Percentiles rank a stretch among this genome's conserved stretches.
These are phyloP conservation scores for Solanum hybrid DNA, from an alignment of 305 asterid species.

Conservation along the genomic window DNA sequence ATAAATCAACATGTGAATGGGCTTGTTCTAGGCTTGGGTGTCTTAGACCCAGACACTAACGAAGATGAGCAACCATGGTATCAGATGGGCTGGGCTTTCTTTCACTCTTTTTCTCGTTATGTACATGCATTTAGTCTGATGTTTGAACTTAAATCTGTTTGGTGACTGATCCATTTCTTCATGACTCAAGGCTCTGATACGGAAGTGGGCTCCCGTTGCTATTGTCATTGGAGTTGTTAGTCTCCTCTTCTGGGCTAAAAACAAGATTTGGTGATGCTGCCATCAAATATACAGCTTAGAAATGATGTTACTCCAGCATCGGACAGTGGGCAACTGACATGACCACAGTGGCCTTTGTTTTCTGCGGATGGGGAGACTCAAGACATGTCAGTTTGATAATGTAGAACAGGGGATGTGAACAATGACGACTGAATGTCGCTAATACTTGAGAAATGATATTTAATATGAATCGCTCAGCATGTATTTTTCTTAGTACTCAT, in stretches of 20 bases:
- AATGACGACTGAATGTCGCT: not conserved
- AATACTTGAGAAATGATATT: not conserved
- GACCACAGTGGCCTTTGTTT: not conserved
- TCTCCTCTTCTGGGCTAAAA: conserved; percentile 67
- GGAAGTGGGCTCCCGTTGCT: conserved; percentile 94
- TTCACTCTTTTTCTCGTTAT: not conserved
- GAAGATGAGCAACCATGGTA: not conserved
- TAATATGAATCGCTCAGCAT: not conserved
- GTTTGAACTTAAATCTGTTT: not conserved
- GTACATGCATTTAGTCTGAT: not conserved
- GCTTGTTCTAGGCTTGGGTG: not conserved
- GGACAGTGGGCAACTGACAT: not conserved
- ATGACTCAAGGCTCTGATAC: conserved; percentile 65
- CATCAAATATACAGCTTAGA: not conserved
- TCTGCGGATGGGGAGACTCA: not conserved
- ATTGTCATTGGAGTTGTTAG: conserved; percentile 76
- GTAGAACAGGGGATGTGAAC: not conserved
- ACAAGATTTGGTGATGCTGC: conserved; percentile 69
- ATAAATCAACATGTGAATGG: not conserved
- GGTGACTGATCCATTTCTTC: not conserved
- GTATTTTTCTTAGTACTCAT: not conserved
- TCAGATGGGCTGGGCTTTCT: not conserved
- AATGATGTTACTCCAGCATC: not conserved
- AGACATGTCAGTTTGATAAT: not conserved
- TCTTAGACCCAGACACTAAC: not conserved